These are phyloP conservation scores for Nyssa sinensis DNA, from an alignment of 148 eudicot genomes.

Conservation along the genomic window DNA sequence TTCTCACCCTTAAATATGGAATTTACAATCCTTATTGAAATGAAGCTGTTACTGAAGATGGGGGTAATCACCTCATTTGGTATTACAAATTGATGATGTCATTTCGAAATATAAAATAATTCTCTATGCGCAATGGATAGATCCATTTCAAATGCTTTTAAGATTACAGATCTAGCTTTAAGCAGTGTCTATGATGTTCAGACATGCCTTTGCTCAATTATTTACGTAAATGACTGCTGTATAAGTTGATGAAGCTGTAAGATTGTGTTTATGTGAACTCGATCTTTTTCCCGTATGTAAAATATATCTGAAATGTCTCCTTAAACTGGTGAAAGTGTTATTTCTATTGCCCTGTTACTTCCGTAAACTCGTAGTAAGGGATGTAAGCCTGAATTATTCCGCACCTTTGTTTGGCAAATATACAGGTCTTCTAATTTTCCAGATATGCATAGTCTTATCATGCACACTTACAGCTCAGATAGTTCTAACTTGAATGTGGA, in stretches of 20 bases:
- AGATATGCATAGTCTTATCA: slow-evolving; percentile 80
- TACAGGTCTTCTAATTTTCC: slow-evolving; percentile 89
- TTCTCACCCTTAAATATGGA: not conserved
- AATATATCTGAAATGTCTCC: not conserved
- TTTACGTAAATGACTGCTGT: no score
- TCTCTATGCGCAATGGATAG: not conserved
- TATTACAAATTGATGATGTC: no score
- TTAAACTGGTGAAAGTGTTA: not conserved
- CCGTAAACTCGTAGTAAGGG: slow-evolving; percentile 4
- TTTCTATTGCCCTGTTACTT: not conserved
- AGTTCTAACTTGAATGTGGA: slow-evolving; percentile 65
- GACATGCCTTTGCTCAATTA: not conserved
- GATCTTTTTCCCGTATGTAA: not conserved
- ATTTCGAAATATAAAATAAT: not conserved
- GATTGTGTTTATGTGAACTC: not conserved
- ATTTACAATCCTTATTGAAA: not conserved
- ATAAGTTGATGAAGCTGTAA: not conserved
- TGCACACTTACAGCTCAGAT: slow-evolving; percentile 85
- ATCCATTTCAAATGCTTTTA: not conserved
- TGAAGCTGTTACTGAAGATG: not conserved
- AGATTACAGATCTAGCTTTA: not conserved
- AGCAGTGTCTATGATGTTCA: not conserved
- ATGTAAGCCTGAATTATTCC: slow-evolving; percentile 35
- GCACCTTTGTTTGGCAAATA: slow-evolving; percentile 53
- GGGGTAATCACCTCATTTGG: no score